These are phyloP conservation scores for Ambrosia artemisiifolia DNA, from an alignment of 129 eudicot species.

Conservation along the genomic window DNA sequence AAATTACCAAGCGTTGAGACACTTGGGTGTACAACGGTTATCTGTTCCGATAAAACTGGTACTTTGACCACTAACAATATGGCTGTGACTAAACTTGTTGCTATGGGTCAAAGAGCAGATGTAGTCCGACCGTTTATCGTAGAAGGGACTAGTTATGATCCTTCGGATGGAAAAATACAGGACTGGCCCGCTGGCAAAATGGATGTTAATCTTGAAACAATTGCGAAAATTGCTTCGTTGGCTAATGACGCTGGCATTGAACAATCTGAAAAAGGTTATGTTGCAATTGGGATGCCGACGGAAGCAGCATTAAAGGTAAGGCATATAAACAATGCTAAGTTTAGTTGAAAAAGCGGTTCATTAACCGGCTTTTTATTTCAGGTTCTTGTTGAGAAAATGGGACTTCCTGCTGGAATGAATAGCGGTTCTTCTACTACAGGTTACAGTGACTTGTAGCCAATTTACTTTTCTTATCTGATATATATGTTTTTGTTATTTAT, in stretches of 20 bases:
- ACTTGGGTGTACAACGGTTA: constrained; percentile 90
- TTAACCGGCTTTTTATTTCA: constrained; percentile 6
- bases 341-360: too few relatives aligned
- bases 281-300: constrained; percentile 88
- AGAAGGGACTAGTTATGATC: constrained; percentile 89
- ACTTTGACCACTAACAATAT: constrained; percentile 86
- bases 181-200: constrained; percentile 79
- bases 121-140: constrained; percentile 51
- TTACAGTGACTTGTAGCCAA: constrained; percentile 36
- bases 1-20: constrained; percentile 96
- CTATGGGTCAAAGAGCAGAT: constrained; percentile 53
- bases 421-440: constrained; percentile 34
- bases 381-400: constrained; percentile 96
- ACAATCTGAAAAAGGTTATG: constrained; percentile 55
- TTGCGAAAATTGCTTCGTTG: constrained; percentile 85
- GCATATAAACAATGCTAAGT: not conserved
- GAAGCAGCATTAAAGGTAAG: constrained; percentile 92
- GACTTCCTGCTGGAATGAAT: constrained; percentile 56
- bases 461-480: not conserved
- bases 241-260: constrained; percentile 91
- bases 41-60: constrained; percentile 91
- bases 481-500: not conserved
- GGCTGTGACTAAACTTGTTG: constrained; percentile 85
- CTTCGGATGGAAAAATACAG: constrained; percentile 68
- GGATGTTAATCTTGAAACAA: constrained; percentile 71